A percentile compares a stretch with the other conserved stretches of the same genome.
Evolutionary conservation across 257 asterid genomes (phyloP).

Genomic region (Leonotis leonurus): DNA sequence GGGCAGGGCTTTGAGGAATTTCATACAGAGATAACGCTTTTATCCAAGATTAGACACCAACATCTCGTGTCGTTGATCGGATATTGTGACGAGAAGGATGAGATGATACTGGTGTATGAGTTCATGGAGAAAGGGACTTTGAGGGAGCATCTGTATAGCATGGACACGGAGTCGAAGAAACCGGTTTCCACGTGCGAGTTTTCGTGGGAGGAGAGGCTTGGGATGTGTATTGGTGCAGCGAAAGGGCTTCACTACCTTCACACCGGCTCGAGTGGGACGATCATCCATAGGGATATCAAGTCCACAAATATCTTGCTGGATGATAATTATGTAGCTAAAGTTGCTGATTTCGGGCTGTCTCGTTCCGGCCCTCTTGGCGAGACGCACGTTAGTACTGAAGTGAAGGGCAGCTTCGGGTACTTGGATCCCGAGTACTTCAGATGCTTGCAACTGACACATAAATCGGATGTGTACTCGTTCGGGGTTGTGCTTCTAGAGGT

Average conservation of each 20-base stretch:
- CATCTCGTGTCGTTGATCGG: conserved; percentile 63
- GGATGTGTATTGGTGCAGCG: conserved; percentile 49
- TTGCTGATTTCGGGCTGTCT: conserved; percentile 63
- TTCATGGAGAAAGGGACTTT: conserved; percentile 60
- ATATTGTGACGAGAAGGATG: conserved; percentile 42
- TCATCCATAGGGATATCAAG: conserved; percentile 59
- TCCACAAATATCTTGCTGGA: conserved; percentile 60
- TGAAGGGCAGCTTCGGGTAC: conserved; percentile 63
- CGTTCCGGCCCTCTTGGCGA: conserved; percentile 29
- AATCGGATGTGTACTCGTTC: conserved; percentile 58
- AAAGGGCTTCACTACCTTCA: conserved; percentile 51
- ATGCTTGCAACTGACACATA: conserved; percentile 33
- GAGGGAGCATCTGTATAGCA: conserved; percentile 45
- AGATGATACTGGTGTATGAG: conserved; percentile 56
- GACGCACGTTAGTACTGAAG: conserved; percentile 38
- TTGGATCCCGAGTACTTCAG: conserved; percentile 49
- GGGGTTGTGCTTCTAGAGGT: conserved; percentile 69
- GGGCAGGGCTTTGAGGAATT: conserved; percentile 52
- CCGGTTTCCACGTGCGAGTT: conserved; percentile 1
- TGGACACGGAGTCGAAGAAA: neutral
- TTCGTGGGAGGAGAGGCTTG: conserved; percentile 48
- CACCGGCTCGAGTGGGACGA: conserved; percentile 28
- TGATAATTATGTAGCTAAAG: conserved; percentile 48
- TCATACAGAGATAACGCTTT: conserved; percentile 43
- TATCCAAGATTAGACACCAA: conserved; percentile 48